Percentiles rank a stretch among this genome's conserved stretches.
These are phyloP conservation scores for Spirogloea muscicola DNA, from an alignment of 139 green algal genomes.

Conservation along the genomic window DNA sequence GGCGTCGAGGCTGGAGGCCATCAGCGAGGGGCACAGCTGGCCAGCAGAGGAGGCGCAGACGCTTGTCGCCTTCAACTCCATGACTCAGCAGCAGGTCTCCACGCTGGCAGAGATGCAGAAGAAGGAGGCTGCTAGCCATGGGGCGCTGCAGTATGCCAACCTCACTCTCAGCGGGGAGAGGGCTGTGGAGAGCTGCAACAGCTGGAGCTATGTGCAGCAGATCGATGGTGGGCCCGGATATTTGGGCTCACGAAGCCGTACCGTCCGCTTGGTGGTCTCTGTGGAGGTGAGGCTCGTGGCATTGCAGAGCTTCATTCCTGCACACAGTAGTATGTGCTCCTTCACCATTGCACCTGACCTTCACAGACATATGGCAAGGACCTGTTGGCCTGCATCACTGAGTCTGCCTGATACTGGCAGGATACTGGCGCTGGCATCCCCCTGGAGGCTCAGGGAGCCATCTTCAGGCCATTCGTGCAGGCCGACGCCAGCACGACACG, in stretches of 20 bases:
- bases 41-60: not conserved
- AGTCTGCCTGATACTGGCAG: not conserved
- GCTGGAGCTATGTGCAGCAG: slow-evolving; percentile 20
- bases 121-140: not conserved
- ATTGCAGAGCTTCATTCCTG: not conserved
- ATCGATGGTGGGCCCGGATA: too few species aligned
- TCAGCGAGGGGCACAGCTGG: not conserved
- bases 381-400: not conserved
- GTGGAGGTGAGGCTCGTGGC: slow-evolving; percentile 28
- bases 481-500: slow-evolving; percentile 42
- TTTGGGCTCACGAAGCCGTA: slow-evolving; percentile 2
- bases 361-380: too few species aligned
- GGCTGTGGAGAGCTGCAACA: slow-evolving; percentile 42
- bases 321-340: not conserved
- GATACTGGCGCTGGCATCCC: slow-evolving; percentile 41
- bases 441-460: slow-evolving; percentile 1
- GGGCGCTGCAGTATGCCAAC: not conserved
- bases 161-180: slow-evolving; percentile 20
- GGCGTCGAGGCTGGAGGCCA: not conserved
- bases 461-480: slow-evolving; percentile 44
- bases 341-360: not conserved
- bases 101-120: too few species aligned
- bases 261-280: slow-evolving; percentile 38
- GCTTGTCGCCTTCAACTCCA: too few species aligned
- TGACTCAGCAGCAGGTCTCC: too few species aligned